Base-by-base conservation (phyloP, 345 rosid species). In the Eucalyptus polybractea region DNA sequence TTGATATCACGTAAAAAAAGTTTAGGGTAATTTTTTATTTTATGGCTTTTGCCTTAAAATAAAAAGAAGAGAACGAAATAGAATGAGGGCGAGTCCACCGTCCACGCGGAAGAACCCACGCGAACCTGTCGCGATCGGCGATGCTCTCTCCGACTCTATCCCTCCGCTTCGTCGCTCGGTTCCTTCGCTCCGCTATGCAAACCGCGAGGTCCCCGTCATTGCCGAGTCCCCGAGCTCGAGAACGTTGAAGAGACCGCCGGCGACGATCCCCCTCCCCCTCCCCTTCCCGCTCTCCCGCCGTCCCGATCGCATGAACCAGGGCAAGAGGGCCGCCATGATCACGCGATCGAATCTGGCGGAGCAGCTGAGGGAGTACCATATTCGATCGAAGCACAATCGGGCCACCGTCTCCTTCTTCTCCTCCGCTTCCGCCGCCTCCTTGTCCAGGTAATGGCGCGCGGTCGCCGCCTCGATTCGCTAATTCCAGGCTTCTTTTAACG, bases 301-400 rank as follows among this genome's bases (percentile, higher is more conserved):
- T 65, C 42, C 80, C 14, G 31, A 21, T 37, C 83, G 83, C 15
- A 72, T 72, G 83, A 72, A 37, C 6, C 83, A 72, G 83, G 21
- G 83, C 83, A 72, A 21, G 83, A 72, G 80, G 60, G 11, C 62
- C 44, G 53, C 86, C 93, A 98, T 98, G 99, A 98, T 98, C 90
- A 98, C 99, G 91, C 93, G 99, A 92, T 98, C 99, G 88, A 97
- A 98, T 93, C 92, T 98, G 91, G 98, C 96, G 25, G 99, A 98
- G 90, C 99, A 97, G 92, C 91, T 98, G 90, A 94, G 98, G 54
- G 98, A 97, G 93, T 97, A 97, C 88, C 99, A 98, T 94, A 95
- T 95, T 93, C 96, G 97, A 90, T 97, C 99, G 87, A 98, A 95
- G 90, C 97, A 96, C 90, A 97, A 98, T 89, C 95, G 98, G 99